Base-by-base conservation (phyloP, 2,329 filamentous ascomycete genomes). In the Exophiala spinifera region DNA sequence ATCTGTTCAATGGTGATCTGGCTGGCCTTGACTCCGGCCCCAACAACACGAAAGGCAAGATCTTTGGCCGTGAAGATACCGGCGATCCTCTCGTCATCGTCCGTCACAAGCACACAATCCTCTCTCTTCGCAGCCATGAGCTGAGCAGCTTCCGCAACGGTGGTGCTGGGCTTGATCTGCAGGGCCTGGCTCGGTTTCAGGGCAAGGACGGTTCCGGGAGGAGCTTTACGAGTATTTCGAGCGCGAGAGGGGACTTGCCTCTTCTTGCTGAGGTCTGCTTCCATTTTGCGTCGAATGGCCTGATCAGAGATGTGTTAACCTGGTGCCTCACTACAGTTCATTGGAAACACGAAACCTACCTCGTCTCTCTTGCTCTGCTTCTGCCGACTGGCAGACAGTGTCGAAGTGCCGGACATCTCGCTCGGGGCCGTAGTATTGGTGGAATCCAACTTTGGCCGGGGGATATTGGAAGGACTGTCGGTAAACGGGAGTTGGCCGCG, bases 61-160 rank as follows among this genome's bases (percentile, higher is more conserved):
- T 99, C 94, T 78, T 99, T 99, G 63, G 94, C 94, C 0, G 94
- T 99, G 72, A 99, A 99, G 71, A 99, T 99, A 75, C 94, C 94
- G 42, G 94, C 89, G 74, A 99, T 99, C 44, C 94, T 84, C 68
- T 99, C 94, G 73, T 99, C 91, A 62, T 97, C 92, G 71, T 99
- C 94, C 39, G 94, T 99, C 20, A 99, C 94, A 57, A 99, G 77
- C 36, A 99, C 94, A 67, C 94, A 99, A 72, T 99, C 94, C 73
- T 99, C 94, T 66, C 94, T 83, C 81, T 99, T 99, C 47, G 94
- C 94, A 52, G 94, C 94, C 94, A 99, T 99, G 68, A 99, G 79
- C 78, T 99, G 94, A 37, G 94, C 94, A 46, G 94, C 94, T 75
- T 99, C 94, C 61, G 94, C 87, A 53, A 99, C 92, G 46, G 89